These are phyloP conservation scores for Peronospora farinosa DNA, from an alignment of 352 stramenopile genomes.

Conservation along the genomic window DNA sequence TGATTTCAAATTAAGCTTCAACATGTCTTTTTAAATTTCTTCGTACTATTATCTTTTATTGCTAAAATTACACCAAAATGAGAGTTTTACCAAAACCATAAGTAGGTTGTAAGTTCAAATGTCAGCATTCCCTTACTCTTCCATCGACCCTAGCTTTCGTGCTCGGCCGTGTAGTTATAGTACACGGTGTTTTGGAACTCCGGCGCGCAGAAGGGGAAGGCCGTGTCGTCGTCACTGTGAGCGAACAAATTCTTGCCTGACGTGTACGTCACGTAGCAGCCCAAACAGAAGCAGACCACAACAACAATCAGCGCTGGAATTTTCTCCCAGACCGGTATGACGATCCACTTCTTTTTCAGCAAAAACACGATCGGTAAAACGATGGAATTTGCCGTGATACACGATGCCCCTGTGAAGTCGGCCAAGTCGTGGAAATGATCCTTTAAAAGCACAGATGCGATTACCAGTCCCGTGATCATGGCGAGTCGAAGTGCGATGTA, in stretches of 20 bases:
- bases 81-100: too few relatives aligned
- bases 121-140: too few relatives aligned
- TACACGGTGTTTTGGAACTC: constrained; percentile 34
- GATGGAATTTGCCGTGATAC: constrained; percentile 44
- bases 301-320: constrained; percentile 15
- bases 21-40: too few relatives aligned
- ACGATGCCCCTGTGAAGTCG: constrained; percentile 38
- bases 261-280: constrained; percentile 32
- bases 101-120: too few relatives aligned
- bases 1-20: too few relatives aligned
- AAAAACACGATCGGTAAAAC: constrained; percentile 39
- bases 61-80: too few relatives aligned
- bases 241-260: constrained; percentile 28
- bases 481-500: constrained; percentile 32
- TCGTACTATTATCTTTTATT: too few relatives aligned
- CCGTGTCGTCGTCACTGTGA: constrained; percentile 15
- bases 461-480: constrained; percentile 31
- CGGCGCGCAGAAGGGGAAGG: constrained; percentile 32
- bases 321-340: constrained; percentile 28
- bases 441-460: constrained; percentile 36
- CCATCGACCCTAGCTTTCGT: constrained; percentile 11
- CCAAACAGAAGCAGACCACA: constrained; percentile 26
- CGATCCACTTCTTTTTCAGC: constrained; percentile 28
- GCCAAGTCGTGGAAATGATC: constrained; percentile 41
- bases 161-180: constrained; percentile 35